phyloP scores from a whole-genome alignment of 768 basidiomycete genomes.

The Pisolithus tinctorius region DNA sequence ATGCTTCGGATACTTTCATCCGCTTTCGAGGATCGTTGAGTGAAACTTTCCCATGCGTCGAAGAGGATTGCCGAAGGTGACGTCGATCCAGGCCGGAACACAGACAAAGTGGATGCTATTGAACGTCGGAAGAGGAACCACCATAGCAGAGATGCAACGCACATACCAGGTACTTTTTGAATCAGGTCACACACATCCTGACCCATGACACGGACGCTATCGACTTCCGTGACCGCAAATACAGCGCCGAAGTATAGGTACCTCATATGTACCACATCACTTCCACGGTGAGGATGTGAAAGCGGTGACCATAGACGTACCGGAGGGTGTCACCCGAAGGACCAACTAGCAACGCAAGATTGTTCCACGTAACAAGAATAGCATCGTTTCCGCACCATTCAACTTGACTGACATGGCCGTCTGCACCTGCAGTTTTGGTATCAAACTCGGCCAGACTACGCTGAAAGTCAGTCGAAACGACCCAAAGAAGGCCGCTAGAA shows the following conservation, averaged over 20 bases:
- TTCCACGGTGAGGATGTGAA: constrained; percentile 2
- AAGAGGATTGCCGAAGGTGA: constrained; percentile 87
- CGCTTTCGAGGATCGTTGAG: constrained; percentile 78
- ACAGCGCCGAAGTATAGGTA: constrained; percentile 74
- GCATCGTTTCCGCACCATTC: constrained; percentile 98
- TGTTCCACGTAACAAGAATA: constrained; percentile 79
- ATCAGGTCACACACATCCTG: constrained; percentile 80
- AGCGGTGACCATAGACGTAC: constrained; percentile 39
- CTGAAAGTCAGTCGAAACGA: constrained; percentile 92
- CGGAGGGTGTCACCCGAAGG: constrained; percentile 83
- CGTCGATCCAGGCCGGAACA: constrained; percentile 90
- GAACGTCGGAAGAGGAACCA: background rate
- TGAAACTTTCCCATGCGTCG: constrained; percentile 89
- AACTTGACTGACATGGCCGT: constrained; percentile 60
- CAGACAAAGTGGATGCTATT: constrained; percentile 67
- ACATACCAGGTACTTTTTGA: constrained; percentile 86
- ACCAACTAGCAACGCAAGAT: constrained; percentile 77
- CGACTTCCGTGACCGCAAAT: constrained; percentile 78
- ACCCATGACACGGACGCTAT: constrained; percentile 82
- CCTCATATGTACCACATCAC: constrained; percentile 32
- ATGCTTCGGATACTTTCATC: constrained; percentile 90
- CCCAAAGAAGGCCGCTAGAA: constrained; percentile 69
- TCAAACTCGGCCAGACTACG: constrained; percentile 85
- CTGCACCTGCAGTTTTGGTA: constrained; percentile 48
- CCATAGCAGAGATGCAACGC: background rate